Conservation (phyloP, 1,139 yeast species). For the Spathaspora sp. region DNA sequence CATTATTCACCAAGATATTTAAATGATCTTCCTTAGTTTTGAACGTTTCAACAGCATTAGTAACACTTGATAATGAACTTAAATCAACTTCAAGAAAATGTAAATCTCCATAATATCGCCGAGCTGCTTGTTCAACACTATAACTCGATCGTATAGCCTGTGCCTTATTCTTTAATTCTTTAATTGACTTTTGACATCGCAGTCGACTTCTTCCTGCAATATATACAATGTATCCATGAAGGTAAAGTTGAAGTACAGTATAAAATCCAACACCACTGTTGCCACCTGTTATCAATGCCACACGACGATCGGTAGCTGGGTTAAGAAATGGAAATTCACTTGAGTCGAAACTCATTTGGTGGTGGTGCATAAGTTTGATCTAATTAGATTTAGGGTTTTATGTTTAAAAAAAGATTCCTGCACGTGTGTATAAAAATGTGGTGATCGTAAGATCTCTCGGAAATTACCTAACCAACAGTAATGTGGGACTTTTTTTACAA, state of each 20-base stretch:
- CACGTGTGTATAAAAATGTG: no score
- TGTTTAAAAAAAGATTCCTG: no score
- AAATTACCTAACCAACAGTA: no score
- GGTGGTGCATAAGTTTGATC: no score
- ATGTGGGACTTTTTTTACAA: no score
- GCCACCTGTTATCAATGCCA: conserved; percentile 78
- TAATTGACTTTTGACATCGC: conserved; percentile 57
- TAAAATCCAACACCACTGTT: conserved; percentile 80
- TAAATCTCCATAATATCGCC: conserved; percentile 54
- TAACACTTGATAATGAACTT: conserved; percentile 56
- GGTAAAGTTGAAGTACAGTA: conserved; percentile 69
- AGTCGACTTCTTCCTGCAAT: conserved; percentile 65
- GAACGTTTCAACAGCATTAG: conserved; percentile 53
- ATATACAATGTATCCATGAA: conserved; percentile 77
- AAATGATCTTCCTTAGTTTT: conserved; percentile 49
- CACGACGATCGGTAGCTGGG: conserved; percentile 46
- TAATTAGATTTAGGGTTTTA: no score
- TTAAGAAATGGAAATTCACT: conserved; percentile 36
- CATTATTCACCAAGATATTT: conserved; percentile 71
- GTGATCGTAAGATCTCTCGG: no score
- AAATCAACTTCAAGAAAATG: conserved; percentile 63
- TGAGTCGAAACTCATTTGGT: conserved; percentile 18
- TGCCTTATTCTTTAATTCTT: conserved; percentile 57
- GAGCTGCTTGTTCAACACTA: conserved; percentile 12
- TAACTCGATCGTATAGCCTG: conserved; percentile 23